Conservation (phyloP, 495 filamentous ascomycete genomes). For the Podospora fimiseda region DNA sequence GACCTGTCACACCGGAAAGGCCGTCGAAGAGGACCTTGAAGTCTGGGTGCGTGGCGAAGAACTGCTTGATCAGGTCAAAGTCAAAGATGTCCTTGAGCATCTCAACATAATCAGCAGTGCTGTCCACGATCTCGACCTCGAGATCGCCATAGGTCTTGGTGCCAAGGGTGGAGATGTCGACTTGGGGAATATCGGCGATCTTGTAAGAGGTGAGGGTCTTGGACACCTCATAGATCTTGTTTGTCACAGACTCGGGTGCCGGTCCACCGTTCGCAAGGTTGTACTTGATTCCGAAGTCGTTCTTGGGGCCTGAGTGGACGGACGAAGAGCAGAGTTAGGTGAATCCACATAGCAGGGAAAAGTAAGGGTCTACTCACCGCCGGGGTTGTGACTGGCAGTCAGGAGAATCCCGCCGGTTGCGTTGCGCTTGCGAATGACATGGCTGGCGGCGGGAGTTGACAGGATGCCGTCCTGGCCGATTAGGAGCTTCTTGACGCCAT, state of each 20-base stretch:
- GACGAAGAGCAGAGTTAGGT: background rate
- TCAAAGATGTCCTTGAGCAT: slow-evolving; percentile 99
- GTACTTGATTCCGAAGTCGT: slow-evolving; percentile 99
- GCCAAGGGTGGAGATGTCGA: slow-evolving; percentile 80
- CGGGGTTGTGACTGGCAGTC: slow-evolving; percentile 97
- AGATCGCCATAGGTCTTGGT: slow-evolving; percentile 73
- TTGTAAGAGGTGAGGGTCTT: slow-evolving; percentile 90
- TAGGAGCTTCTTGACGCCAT: slow-evolving; percentile 97
- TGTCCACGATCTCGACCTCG: slow-evolving; percentile 93
- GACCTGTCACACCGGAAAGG: slow-evolving; percentile 89
- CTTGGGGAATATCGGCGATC: slow-evolving; percentile 74
- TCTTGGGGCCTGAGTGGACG: slow-evolving; percentile 60
- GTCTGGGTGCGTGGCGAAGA: slow-evolving; percentile 74
- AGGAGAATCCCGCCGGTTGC: slow-evolving; percentile 94
- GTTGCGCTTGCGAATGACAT: slow-evolving; percentile 86
- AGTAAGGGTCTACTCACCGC: slow-evolving; percentile 56
- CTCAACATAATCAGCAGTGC: slow-evolving; percentile 80
- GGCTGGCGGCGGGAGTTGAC: slow-evolving; percentile 90
- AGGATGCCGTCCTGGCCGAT: slow-evolving; percentile 94
- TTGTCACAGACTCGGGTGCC: slow-evolving; percentile 89
- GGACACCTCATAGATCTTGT: slow-evolving; percentile 90
- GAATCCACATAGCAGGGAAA: background rate
- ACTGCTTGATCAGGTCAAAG: slow-evolving; percentile 88
- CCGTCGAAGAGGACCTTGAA: slow-evolving; percentile 98
- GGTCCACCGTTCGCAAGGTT: slow-evolving; percentile 94